Conservation (phyloP, 2,329 filamentous ascomycete species). For the Xylaria sp. region DNA sequence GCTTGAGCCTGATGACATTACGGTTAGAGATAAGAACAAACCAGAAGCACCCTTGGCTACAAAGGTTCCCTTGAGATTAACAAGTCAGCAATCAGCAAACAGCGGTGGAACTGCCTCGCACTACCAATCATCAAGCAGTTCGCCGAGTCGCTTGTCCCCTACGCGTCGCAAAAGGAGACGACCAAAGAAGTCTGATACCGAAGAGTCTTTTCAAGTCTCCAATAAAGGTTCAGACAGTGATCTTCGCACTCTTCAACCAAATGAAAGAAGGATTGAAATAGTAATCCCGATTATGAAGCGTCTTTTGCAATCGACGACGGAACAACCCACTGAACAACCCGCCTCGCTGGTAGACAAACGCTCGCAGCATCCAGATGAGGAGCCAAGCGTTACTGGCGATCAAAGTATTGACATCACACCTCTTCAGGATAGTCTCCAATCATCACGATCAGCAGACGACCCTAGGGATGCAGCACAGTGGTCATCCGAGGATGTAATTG, state of each 20-base stretch:
- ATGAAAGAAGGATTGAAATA: constrained; percentile 28
- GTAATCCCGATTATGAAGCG: constrained; percentile 21
- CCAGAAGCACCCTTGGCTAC: no score
- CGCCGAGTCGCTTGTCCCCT: background rate
- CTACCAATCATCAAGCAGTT: background rate
- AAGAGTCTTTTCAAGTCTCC: background rate
- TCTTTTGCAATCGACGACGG: background rate
- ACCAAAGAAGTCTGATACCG: constrained; percentile 1
- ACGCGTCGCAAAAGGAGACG: constrained; percentile 3
- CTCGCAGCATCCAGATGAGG: background rate
- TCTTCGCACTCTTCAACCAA: background rate
- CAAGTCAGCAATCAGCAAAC: background rate
- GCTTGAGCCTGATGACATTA: background rate
- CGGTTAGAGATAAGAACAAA: background rate
- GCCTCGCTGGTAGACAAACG: background rate
- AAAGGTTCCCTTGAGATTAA: no score
- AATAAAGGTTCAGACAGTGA: background rate
- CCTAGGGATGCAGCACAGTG: background rate
- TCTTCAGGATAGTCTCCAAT: background rate
- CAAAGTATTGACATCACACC: background rate
- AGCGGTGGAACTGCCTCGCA: background rate
- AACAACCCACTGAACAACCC: background rate
- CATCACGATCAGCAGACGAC: background rate
- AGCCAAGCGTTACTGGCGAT: background rate
- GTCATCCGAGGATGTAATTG: background rate